Percentiles rank a stretch among this genome's conserved stretches.
These are phyloP conservation scores for Isatis tinctoria DNA, from an alignment of 345 rosid genomes.

Conservation along the genomic window DNA sequence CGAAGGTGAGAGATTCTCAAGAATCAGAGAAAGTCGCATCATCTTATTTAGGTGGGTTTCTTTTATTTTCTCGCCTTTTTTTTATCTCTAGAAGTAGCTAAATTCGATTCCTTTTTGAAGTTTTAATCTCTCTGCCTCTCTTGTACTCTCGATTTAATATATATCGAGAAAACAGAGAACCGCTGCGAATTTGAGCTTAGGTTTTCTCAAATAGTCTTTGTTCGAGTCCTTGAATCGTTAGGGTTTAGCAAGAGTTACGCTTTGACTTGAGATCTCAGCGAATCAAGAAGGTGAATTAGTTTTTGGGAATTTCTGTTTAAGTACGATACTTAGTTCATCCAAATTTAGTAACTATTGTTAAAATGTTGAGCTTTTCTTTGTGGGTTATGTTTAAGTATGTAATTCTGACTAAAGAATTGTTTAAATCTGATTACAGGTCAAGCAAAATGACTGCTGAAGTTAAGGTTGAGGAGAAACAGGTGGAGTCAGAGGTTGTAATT, in stretches of 20 bases:
- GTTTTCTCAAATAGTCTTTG: neutral
- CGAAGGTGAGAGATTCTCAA: neutral
- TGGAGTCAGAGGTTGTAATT: constrained; percentile 34
- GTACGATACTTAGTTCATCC: neutral
- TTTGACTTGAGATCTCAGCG: constrained; percentile 4
- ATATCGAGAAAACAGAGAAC: neutral
- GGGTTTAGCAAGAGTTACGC: neutral
- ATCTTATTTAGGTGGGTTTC: constrained; percentile 22
- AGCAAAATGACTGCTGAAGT: constrained; percentile 68
- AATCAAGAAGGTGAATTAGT: neutral
- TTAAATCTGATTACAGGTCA: constrained; percentile 8
- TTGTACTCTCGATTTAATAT: neutral
- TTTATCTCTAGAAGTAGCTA: neutral
- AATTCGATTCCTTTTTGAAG: neutral
- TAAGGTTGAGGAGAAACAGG: constrained; percentile 51
- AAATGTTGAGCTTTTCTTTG: neutral
- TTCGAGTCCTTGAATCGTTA: neutral
- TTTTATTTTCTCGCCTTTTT: neutral
- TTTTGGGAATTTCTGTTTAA: neutral
- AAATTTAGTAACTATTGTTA: neutral
- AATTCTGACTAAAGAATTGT: neutral
- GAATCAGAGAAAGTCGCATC: neutral
- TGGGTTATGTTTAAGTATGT: neutral
- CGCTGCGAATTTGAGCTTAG: neutral
- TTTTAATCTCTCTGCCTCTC: neutral